Base-by-base conservation (phyloP, 768 basidiomycete genomes). In the Podaxis mareebaensis region DNA sequence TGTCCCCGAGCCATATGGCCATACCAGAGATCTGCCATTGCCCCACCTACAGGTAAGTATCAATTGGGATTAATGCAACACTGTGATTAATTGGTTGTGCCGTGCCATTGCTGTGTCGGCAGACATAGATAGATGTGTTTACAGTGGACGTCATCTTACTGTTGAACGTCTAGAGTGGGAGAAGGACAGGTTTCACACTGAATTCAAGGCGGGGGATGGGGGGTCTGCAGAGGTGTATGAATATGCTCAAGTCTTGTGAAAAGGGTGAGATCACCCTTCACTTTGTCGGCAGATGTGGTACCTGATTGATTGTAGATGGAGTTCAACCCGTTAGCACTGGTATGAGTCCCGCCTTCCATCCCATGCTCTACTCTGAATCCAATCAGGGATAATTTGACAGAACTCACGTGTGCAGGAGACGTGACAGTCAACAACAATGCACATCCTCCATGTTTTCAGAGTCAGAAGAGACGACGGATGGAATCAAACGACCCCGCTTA, bases 101-200 rank as follows among this genome's bases (percentile, higher is more conserved):
- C 42, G 33, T 1, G 52, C 52, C 33, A 62, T 62, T 53, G 61
- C 46, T 65, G 26, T 57, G 12, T 48, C 48, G 3, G 26, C 26
- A 26, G 26, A 26, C 22, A 24, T 64, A 78, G 78, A 71, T 69
- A n/a, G 70, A 72, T 1, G 71, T 73, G 0, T 81, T 80, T 62
- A 75, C 75, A 0, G 71, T 80, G 38, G 79, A 76, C 20, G 77
- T 89, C 26, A 81, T 91, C 2, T 76, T 91, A 7, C 75, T 91
- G 46, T 75, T 91, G 65, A 86, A 85, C 62, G 84, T 89, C 10
- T 91, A 84, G 89, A 86, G 80, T 63, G 84, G 81, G 22, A 83
- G 79, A 68, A 76, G 79, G 64, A 77, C 77, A 38, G 81, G 84
- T 13, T 67, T 77, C 30, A 73, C 75, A 1, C 77, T 78, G 3